A percentile compares a stretch with the other conserved stretches of the same genome.
phyloP scores from a whole-genome alignment of 2,329 filamentous ascomycete genomes.

The Cladosporium sp. region DNA sequence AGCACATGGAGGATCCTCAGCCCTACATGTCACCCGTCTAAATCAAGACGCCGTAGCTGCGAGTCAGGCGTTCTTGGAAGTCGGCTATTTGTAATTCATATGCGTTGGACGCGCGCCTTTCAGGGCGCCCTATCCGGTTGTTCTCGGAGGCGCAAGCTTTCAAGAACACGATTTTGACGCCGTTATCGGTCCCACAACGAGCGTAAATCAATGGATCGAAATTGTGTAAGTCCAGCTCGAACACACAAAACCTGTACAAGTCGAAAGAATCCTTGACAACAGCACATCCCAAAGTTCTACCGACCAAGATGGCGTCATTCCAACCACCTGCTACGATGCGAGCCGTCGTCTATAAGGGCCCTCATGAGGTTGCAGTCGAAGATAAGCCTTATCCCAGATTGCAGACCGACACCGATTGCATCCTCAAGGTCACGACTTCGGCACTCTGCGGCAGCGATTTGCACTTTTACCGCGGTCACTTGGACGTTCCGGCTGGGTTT shows the following conservation, averaged over 20 bases:
- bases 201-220: neutral
- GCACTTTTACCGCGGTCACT: constrained; percentile 81
- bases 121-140: neutral
- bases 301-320: neutral
- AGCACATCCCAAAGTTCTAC: neutral
- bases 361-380: constrained; percentile 65
- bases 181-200: neutral
- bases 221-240: neutral
- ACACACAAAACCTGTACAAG: neutral
- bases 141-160: neutral
- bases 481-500: constrained; percentile 65
- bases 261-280: neutral
- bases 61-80: neutral
- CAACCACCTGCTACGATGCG: constrained; percentile 65
- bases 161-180: neutral
- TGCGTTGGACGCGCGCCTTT: neutral
- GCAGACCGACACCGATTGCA: constrained; percentile 69
- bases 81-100: neutral
- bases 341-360: constrained; percentile 83
- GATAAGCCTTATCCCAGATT: constrained; percentile 77
- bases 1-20: neutral
- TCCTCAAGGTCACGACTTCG: constrained; percentile 80
- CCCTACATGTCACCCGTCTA: neutral
- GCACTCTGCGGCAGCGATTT: constrained; percentile 88
- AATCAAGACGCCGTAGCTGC: neutral